Evolutionary conservation across 106 monocot genomes (phyloP).

Genomic region (Dioscorea alata): DNA sequence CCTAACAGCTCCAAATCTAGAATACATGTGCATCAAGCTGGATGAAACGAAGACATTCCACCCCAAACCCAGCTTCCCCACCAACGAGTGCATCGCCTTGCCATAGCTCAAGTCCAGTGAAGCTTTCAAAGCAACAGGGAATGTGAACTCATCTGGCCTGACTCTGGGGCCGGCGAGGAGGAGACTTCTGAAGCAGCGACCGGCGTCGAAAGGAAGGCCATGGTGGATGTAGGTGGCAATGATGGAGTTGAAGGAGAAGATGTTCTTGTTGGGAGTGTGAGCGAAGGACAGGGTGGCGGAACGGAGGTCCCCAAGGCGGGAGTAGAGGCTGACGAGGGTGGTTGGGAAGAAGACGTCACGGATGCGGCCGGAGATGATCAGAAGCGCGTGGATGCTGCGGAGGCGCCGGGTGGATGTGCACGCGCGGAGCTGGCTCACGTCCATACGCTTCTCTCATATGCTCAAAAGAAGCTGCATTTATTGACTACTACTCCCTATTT

Average conservation of each 20-base stretch:
- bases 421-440: slow-evolving; percentile 24
- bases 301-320: slow-evolving; percentile 39
- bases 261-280: slow-evolving; percentile 18
- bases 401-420: slow-evolving; percentile 19
- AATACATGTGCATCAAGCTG: slow-evolving; percentile 38
- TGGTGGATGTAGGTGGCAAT: slow-evolving; percentile 38
- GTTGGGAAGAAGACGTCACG: slow-evolving; percentile 30
- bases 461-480: too few species aligned
- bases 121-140: slow-evolving; percentile 44
- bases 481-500: too few species aligned
- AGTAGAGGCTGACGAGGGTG: slow-evolving; percentile 55
- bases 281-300: slow-evolving; percentile 32
- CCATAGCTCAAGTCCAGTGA: slow-evolving; percentile 7
- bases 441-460: slow-evolving; percentile 5
- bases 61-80: slow-evolving; percentile 32
- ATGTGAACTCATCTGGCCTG: slow-evolving; percentile 42
- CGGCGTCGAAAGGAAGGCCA: slow-evolving; percentile 14
- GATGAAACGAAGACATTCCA: slow-evolving; percentile 31
- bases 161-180: slow-evolving; percentile 2
- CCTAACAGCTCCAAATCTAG: slow-evolving; percentile 10
- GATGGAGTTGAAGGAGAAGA: slow-evolving; percentile 51
- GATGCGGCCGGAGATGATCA: slow-evolving; percentile 39
- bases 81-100: slow-evolving; percentile 33
- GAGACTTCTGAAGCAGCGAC: slow-evolving; percentile 29
- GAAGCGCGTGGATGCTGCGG: slow-evolving; percentile 40